Percentiles rank a stretch among this genome's conserved stretches.
phyloP scores from a whole-genome alignment of 108 stramenopile genomes.

The Fragilariopsis cylindrus region DNA sequence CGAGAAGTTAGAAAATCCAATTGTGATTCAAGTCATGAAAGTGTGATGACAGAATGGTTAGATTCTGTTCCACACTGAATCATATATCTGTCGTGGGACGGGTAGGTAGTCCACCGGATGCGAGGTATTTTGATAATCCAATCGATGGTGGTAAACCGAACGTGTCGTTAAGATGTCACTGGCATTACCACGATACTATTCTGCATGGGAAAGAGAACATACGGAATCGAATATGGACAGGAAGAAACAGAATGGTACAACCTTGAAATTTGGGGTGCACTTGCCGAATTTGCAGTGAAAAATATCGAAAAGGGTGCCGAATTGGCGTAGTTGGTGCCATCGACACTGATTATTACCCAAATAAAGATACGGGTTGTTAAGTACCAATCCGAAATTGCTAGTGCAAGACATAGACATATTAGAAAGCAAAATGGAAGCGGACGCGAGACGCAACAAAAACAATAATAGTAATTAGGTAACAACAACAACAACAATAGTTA shows the following conservation, averaged over 20 bases:
- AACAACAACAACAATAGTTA: conserved; percentile 1
- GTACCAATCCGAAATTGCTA: conserved; percentile 54
- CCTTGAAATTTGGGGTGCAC: conserved; percentile 87
- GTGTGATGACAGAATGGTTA: conserved; percentile 54
- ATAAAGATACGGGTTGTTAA: conserved; percentile 60
- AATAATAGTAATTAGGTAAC: conserved; percentile 8
- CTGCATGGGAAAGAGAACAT: conserved; percentile 68
- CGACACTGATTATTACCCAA: conserved; percentile 64
- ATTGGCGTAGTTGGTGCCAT: conserved; percentile 70
- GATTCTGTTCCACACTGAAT: conserved; percentile 79
- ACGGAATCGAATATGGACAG: conserved; percentile 62
- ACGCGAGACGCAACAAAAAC: conserved; percentile 30
- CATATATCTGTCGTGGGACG: conserved; percentile 83
- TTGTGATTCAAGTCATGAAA: conserved; percentile 2
- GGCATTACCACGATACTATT: conserved; percentile 85
- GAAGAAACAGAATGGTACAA: conserved; percentile 95
- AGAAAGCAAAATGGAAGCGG: conserved; percentile 77
- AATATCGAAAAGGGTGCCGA: conserved; percentile 77
- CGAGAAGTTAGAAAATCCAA: background rate
- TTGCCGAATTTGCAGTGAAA: conserved; percentile 83
- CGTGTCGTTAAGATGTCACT: conserved; percentile 84
- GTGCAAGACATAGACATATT: conserved; percentile 78
- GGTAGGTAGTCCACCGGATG: conserved; percentile 78
- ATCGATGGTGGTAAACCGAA: conserved; percentile 55
- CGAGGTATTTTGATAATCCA: conserved; percentile 62